These are phyloP conservation scores for Trametes cingulata DNA, from an alignment of 768 basidiomycete species.

Conservation along the genomic window DNA sequence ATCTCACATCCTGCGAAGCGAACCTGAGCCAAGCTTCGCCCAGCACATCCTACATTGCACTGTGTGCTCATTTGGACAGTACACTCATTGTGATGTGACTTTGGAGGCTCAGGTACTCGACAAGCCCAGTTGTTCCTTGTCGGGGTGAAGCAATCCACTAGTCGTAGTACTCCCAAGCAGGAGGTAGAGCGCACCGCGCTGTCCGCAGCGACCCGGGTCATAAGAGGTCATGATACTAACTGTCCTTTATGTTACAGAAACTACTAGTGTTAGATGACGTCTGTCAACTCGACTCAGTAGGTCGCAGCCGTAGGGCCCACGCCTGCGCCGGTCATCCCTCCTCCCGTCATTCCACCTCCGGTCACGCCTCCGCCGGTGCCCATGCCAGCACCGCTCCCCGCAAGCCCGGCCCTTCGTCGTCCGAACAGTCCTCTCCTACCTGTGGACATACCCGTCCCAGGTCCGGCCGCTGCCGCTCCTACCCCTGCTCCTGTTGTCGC, in stretches of 20 bases:
- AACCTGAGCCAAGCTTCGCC: too few species aligned
- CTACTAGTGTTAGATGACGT: background rate
- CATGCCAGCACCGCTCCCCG: background rate
- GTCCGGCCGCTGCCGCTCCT: conserved; percentile 1
- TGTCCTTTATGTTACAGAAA: background rate
- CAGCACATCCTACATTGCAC: too few species aligned
- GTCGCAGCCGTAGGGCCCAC: conserved; percentile 1
- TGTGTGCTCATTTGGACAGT: too few species aligned
- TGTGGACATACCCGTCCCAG: conserved; percentile 8
- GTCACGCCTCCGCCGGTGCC: background rate
- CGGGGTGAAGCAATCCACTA: too few species aligned
- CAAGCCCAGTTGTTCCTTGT: too few species aligned
- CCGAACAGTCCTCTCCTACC: conserved; percentile 11
- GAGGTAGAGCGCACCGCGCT: too few species aligned
- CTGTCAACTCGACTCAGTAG: background rate
- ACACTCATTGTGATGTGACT: too few species aligned
- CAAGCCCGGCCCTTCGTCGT: conserved; percentile 1
- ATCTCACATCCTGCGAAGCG: too few species aligned
- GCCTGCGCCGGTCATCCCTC: conserved; percentile 1
- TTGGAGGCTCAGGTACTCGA: too few species aligned
- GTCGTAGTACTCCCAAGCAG: too few species aligned
- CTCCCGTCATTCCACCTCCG: background rate
- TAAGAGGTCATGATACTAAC: too few species aligned
- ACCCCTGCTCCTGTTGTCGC: background rate
- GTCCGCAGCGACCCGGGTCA: too few species aligned